These are phyloP conservation scores for Colletotrichum eremochloae DNA, from an alignment of 2,329 filamentous ascomycete genomes.

Conservation along the genomic window DNA sequence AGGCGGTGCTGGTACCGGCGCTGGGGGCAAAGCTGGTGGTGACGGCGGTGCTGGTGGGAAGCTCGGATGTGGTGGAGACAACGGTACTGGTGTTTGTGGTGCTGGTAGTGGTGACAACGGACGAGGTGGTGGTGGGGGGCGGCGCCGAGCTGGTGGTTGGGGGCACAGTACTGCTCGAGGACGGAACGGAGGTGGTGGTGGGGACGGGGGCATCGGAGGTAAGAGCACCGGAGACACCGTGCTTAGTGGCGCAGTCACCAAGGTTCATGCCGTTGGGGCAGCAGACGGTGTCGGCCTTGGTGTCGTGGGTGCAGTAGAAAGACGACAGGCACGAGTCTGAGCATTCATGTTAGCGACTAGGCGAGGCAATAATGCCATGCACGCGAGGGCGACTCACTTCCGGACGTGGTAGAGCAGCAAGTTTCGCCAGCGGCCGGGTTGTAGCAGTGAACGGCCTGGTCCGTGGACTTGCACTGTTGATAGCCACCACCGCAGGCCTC, in stretches of 20 bases:
- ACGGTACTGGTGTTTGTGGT: conserved; percentile 27
- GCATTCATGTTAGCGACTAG: conserved; percentile 24
- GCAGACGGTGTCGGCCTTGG: conserved; percentile 67
- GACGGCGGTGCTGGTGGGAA: conserved; percentile 21
- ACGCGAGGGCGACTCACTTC: conserved; percentile 61
- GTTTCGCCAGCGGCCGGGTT: conserved; percentile 64
- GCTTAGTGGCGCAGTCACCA: conserved; percentile 65
- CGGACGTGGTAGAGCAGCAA: conserved; percentile 69
- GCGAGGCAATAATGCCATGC: neutral
- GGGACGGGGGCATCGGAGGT: conserved; percentile 59
- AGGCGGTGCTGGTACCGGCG: conserved; percentile 27
- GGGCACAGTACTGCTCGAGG: conserved; percentile 46
- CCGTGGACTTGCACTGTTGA: conserved; percentile 63
- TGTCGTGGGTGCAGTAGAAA: conserved; percentile 73
- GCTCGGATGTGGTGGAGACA: conserved; percentile 26
- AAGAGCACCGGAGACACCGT: conserved; percentile 63
- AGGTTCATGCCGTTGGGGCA: conserved; percentile 70
- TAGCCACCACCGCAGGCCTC: conserved; percentile 67
- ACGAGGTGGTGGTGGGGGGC: conserved; percentile 44
- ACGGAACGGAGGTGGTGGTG: conserved; percentile 48
- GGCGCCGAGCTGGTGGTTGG: conserved; percentile 45
- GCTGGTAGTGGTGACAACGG: conserved; percentile 3
- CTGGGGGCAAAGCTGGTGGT: conserved; percentile 27
- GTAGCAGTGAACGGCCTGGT: conserved; percentile 69
- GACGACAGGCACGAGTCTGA: conserved; percentile 71